These are phyloP conservation scores for Paxillus ammoniavirescens DNA, from an alignment of 768 basidiomycete species.

Conservation along the genomic window DNA sequence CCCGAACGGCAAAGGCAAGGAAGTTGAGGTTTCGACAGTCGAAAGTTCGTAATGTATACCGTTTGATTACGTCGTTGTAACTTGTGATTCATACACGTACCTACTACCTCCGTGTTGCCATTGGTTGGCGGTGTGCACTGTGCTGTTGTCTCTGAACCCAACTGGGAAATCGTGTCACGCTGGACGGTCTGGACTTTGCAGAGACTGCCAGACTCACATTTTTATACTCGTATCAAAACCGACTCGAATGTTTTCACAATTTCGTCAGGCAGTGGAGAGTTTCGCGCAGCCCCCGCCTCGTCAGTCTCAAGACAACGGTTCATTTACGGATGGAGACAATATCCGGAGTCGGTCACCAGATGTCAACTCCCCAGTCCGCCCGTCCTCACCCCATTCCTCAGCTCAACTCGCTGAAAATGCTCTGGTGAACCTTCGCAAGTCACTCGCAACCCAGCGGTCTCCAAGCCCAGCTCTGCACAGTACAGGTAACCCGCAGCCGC, in stretches of 20 bases:
- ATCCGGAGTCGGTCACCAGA: slow-evolving; percentile 40
- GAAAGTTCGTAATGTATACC: slow-evolving; percentile 14
- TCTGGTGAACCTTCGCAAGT: slow-evolving; percentile 60
- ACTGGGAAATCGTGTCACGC: too few species aligned
- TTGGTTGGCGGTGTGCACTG: too few species aligned
- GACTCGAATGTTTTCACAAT: slow-evolving; percentile 68
- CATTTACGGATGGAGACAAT: slow-evolving; percentile 21
- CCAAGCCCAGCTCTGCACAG: slow-evolving; percentile 36
- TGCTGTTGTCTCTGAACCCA: too few species aligned
- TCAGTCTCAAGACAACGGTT: slow-evolving; percentile 33
- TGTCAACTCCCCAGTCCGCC: slow-evolving; percentile 15
- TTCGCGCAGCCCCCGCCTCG: slow-evolving; percentile 51
- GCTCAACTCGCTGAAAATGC: slow-evolving; percentile 61
- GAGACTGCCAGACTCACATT: too few species aligned
- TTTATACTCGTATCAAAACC: too few species aligned
- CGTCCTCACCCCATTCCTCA: slow-evolving; percentile 40
- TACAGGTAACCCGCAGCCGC: slow-evolving; percentile 13
- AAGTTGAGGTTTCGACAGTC: slow-evolving; percentile 32
- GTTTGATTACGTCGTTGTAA: not conserved
- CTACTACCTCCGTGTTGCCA: too few species aligned
- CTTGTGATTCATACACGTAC: too few species aligned
- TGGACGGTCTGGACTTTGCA: too few species aligned
- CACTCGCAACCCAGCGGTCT: slow-evolving; percentile 52
- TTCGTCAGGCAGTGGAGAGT: slow-evolving; percentile 71
- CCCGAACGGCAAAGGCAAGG: slow-evolving; percentile 60